Base-by-base conservation (phyloP, 1,284 basidiomycete species). In the Ustilago xerochloae region DNA sequence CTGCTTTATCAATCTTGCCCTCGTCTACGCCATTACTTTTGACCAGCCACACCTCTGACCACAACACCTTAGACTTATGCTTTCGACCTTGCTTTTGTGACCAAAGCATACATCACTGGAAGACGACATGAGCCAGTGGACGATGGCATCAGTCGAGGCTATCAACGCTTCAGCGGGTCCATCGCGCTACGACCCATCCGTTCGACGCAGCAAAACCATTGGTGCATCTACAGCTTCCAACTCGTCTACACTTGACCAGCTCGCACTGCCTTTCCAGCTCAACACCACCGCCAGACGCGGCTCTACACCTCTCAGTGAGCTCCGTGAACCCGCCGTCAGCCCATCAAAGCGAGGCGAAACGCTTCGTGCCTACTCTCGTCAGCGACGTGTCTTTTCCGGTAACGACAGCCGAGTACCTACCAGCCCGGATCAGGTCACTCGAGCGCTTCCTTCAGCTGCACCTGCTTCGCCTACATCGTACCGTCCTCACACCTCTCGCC, bases 151-250 rank as follows among this genome's bases (percentile, higher is more conserved):
- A 16, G 32, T 36, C 52, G 55, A 59, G 33, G 56, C 65, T 6
- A 59, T 59, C 5, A 59, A 55, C 38, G 59, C 65, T 38, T 68
- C 59, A 22, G 57, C 59, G 18, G 45, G 43, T 20, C 29, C 60
- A 6, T 33, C 33, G 18, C 56, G 51, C 32, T 35, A 46, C 49
- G 48, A 63, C 9, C 43, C 41, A 1, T 18, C 16, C 33, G 45
- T 69, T 4, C 54, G 68, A 49, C 57, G 68, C 24, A 51, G 63
- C 63, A 66, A 72, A n/a, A 72, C 69, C 10, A 30, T 72, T 13
- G 30, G 16, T 12, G 38, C 49, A 48, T 38, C 49, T 18, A 33
- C 29, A 10, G 3, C 52, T 9, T 18, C 47, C 16, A 41, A 26
- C n/a, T 24, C 35, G 4, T 29, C 48, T 4, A 16, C 41, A 22